These are phyloP conservation scores for Vigna mungo DNA, from an alignment of 306 rosid genomes.

Conservation along the genomic window DNA sequence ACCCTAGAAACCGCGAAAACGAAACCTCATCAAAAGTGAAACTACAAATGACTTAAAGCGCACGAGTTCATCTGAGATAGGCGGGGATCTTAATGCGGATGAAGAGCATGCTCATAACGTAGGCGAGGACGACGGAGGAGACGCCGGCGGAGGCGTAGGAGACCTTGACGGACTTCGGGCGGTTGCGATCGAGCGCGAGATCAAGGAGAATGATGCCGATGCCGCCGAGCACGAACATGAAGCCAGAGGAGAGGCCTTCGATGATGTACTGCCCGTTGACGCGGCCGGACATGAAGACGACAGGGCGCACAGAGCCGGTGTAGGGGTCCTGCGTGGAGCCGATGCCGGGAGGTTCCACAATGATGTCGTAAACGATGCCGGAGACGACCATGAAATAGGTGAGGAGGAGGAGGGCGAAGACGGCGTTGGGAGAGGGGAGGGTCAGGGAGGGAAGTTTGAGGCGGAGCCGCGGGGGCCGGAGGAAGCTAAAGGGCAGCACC, in stretches of 20 bases:
- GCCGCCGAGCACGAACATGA: constrained; percentile 95
- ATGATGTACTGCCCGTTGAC: constrained; percentile 96
- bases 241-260: constrained; percentile 88
- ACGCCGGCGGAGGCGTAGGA: constrained; percentile 86
- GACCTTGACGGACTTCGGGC: constrained; percentile 74
- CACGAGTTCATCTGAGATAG: constrained; percentile 63
- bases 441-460: constrained; percentile 50
- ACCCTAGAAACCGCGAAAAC: constrained; percentile 33
- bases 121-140: constrained; percentile 66
- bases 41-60: constrained; percentile 18
- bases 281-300: constrained; percentile 84
- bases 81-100: constrained; percentile 95
- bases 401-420: constrained; percentile 75
- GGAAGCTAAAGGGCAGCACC: constrained; percentile 70
- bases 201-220: constrained; percentile 78
- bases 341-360: constrained; percentile 96
- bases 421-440: constrained; percentile 46
- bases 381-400: constrained; percentile 98
- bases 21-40: not conserved
- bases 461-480: constrained; percentile 55
- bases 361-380: constrained; percentile 91
- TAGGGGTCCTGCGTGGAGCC: constrained; percentile 84
- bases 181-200: constrained; percentile 83
- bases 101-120: constrained; percentile 93
- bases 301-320: constrained; percentile 89